These are phyloP conservation scores for Paramecium tetraurelia DNA, from an alignment of 73 alveolate genomes.

Conservation along the genomic window DNA sequence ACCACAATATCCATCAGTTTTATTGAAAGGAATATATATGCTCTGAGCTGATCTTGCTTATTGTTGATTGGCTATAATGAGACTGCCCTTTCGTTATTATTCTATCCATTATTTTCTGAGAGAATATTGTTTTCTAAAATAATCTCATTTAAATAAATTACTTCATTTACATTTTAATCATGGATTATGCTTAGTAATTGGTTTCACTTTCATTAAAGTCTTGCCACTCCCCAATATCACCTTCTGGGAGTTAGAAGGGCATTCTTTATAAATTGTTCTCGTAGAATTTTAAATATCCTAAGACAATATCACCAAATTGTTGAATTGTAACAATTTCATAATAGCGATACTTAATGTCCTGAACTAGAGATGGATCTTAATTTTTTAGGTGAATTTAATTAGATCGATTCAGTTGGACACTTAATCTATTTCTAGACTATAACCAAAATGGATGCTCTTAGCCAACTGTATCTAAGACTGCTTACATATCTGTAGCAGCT, in stretches of 20 bases:
- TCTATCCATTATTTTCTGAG: neutral
- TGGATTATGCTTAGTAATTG: neutral
- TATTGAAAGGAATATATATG: neutral
- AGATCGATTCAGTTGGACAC: neutral
- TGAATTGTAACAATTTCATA: neutral
- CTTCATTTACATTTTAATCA: neutral
- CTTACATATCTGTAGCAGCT: slow-evolving; percentile 7
- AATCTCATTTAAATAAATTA: neutral
- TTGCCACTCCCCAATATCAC: neutral
- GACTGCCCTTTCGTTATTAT: neutral
- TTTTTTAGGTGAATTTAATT: neutral
- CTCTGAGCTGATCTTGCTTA: neutral
- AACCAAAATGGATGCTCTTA: neutral
- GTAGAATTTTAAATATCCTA: neutral
- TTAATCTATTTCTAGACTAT: neutral
- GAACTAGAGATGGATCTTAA: neutral
- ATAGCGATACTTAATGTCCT: neutral
- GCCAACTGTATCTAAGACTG: neutral
- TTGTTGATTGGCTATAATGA: neutral
- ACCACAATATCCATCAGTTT: neutral
- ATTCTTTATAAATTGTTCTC: neutral
- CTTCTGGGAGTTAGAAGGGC: neutral
- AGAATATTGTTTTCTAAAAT: neutral
- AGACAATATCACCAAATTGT: neutral
- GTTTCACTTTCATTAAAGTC: neutral